Base-by-base conservation (phyloP, 2,329 filamentous ascomycete species). In the Ceratocystis lukuohia region DNA sequence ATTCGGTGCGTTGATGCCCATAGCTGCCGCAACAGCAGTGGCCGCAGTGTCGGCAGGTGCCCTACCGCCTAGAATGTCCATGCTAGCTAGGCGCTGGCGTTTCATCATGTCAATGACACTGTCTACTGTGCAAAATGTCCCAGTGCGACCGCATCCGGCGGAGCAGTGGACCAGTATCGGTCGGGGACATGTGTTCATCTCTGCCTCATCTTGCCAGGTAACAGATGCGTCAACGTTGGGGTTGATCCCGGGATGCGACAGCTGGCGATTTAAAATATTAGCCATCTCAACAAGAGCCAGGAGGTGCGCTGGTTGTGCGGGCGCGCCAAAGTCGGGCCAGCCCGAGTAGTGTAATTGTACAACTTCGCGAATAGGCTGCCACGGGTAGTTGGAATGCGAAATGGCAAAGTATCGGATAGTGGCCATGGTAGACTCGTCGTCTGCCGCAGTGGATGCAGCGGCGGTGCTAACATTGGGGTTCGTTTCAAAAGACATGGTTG, bases 271-370 rank as follows among this genome's bases (percentile, higher is more conserved):
- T 82, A 86, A 91, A 44, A 83, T 80, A 71, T 89, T 94, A 71
- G 88, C 89, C 64, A 96, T 83, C 74, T 96, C 91, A n/a, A 97
- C 89, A 17, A 99, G 77, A 1, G 88, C 89, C 17, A 99, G 80
- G 1, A 99, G 81, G 72, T 97, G 91, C 4, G 85, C 84, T 1
- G 94, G 91, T 72, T 95, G 88, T 0, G 94, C 91, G 0, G 93
- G 93, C 0, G 91, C 88, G 22, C 94, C 94, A 75, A 97, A 96
- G 73, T 99, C 94, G 0, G 94, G 94, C 94, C 94, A 99, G n/a
- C 88, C 87, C 0, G 91, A 86, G 74, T 96, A 97, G 73, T 97
- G 92, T 15, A 99, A 79, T 71, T 99, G 94, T 0, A 92, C 96
- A 69, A 99, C 88, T 75, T 97, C 92, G 28, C 93, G 88, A 70